These are phyloP conservation scores for Chlorophyllum brunneum DNA, from an alignment of 768 basidiomycete genomes.

Conservation along the genomic window DNA sequence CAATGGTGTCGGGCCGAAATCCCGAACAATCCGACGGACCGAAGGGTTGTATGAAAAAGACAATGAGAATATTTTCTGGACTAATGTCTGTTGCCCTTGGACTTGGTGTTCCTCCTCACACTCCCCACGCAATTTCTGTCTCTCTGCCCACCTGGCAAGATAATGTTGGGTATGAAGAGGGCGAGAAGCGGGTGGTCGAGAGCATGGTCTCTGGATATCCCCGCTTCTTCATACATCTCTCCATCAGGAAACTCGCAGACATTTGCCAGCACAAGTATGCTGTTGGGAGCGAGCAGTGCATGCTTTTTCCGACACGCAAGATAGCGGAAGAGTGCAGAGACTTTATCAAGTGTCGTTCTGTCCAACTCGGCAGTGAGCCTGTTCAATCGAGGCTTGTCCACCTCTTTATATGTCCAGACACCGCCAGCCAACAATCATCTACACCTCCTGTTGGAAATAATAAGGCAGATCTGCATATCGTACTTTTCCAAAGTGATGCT, in stretches of 20 bases:
- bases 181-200: conserved; percentile 72
- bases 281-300: conserved; percentile 61
- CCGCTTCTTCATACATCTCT: conserved; percentile 87
- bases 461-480: conserved; percentile 71
- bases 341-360: conserved; percentile 59
- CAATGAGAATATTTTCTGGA: not conserved
- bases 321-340: conserved; percentile 73
- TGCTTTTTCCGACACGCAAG: conserved; percentile 72
- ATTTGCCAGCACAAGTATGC: conserved; percentile 82
- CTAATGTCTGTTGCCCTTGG: conserved; percentile 36
- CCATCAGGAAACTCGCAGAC: conserved; percentile 80
- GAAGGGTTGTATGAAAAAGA: not conserved
- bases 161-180: conserved; percentile 89
- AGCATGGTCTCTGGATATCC: conserved; percentile 90
- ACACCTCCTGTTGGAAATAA: conserved; percentile 19
- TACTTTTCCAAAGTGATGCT: conserved; percentile 63
- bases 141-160: conserved; percentile 92
- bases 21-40: not conserved
- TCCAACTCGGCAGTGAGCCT: conserved; percentile 32
- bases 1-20: not conserved
- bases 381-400: conserved; percentile 58
- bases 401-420: conserved; percentile 66
- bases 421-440: conserved; percentile 18
- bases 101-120: conserved; percentile 57
- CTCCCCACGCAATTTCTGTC: conserved; percentile 91